Evolutionary conservation across 106 monocot species (phyloP).

Genomic region (Platanthera guangdongensis): DNA sequence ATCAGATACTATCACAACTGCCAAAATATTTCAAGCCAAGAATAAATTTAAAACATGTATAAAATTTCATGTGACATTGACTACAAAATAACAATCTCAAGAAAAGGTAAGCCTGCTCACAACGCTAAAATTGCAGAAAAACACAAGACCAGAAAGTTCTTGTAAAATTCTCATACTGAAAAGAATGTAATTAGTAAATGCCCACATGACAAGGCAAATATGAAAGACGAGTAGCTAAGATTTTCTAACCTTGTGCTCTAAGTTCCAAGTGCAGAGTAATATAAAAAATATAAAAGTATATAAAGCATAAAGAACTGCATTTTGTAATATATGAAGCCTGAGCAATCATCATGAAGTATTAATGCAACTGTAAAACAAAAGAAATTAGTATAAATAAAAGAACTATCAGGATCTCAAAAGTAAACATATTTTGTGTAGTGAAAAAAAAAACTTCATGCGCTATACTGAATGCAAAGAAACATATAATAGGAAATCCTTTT

Average conservation of each 20-base stretch:
- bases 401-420: too few relatives aligned
- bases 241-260: not conserved
- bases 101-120: not conserved
- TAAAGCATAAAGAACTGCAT: not conserved
- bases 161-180: too few relatives aligned
- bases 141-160: too few relatives aligned
- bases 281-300: not conserved
- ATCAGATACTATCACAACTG: too few relatives aligned
- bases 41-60: too few relatives aligned
- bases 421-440: too few relatives aligned
- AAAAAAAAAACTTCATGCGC: not conserved
- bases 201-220: not conserved
- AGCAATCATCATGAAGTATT: not conserved
- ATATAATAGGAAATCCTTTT: too few relatives aligned
- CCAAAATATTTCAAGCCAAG: too few relatives aligned
- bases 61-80: not conserved
- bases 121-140: not conserved
- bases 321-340: not conserved
- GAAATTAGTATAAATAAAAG: too few relatives aligned
- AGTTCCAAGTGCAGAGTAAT: not conserved
- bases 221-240: not conserved
- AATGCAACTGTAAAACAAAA: too few relatives aligned
- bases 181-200: too few relatives aligned
- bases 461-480: not conserved
- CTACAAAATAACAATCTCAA: not conserved